Base-by-base conservation (phyloP, 2,329 filamentous ascomycete species). In the Fusarium nodosum region DNA sequence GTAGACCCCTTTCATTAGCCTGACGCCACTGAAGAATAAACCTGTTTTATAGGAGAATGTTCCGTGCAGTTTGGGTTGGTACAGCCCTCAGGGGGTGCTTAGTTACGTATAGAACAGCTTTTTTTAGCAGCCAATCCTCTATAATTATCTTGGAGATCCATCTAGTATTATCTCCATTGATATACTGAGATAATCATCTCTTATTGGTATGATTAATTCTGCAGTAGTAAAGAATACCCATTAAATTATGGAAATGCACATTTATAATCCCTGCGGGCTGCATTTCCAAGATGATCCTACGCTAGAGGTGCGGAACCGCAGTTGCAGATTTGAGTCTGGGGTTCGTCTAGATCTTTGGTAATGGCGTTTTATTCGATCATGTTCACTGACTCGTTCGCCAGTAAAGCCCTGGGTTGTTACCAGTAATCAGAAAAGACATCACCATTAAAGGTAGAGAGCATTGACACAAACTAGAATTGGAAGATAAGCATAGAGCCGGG, bases 271-370 rank as follows among this genome's bases (percentile, higher is more conserved):
- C 28, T 30, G 28, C 10, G 28, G 28, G 7, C 26, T 28, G 9
- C 7, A 13, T 4, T 20, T 8, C 26, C 7, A 51, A 38, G 18
- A 28, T 26, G 30, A 39, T 13, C 20, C 36, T 26, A 18, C 53
- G 39, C 60, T 47, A 56, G 7, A 28, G 18, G 13, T 47, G 54
- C 67, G 67, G 67, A 69, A 47, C 67, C 67, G 67, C 67, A 69
- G 31, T 54, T 60, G 53, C 53, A 70, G 62, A 22, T 12, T 20
- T 18, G 39, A 51, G 18, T 45, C 31, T 33, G 61, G 50, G 44
- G 28, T n/a, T 16, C 4, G 18, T 13, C 38, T 20, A 22, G 10
- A n/a, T 11, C n/a, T 31, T 13, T 15, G 30, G 24, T 38, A 47
- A 38, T 55, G 7, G 7, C 4, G 18, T 38, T 11, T 20, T 41